Evolutionary conservation across 163 green algal species (phyloP).

Genomic region (Scenedesmus sp.): DNA sequence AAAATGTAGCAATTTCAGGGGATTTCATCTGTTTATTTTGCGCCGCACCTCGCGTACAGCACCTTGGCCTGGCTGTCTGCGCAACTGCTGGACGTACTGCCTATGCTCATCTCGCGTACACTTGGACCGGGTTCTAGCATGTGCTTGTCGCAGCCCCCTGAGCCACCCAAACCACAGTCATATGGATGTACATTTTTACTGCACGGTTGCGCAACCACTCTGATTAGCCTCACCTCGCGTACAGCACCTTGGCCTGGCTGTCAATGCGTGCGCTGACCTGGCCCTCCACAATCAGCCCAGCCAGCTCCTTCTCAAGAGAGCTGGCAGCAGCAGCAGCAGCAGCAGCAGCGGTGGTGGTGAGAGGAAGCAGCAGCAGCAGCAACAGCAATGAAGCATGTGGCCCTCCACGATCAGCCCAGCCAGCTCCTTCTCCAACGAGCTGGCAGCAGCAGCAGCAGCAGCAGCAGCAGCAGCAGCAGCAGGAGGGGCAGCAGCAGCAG

Average conservation of each 20-base stretch:
- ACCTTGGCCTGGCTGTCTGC: constrained; percentile 80
- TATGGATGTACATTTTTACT: too few species aligned
- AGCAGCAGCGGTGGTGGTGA: background rate
- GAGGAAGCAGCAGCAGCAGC: background rate
- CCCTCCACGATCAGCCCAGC: too few species aligned
- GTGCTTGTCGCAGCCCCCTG: too few species aligned
- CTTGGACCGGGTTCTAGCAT: too few species aligned
- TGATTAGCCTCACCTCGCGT: background rate
- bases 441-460: constrained; percentile 51
- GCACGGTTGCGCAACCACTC: too few species aligned
- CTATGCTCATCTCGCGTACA: too few species aligned
- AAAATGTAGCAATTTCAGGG: too few species aligned
- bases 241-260: constrained; percentile 79
- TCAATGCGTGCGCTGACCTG: constrained; percentile 87
- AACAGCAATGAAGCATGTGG: background rate
- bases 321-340: constrained; percentile 56
- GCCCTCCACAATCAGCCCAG: constrained; percentile 77
- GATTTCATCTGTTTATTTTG: too few species aligned
- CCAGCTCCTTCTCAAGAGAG: constrained; percentile 85
- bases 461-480: background rate
- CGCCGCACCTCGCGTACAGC: constrained; percentile 53
- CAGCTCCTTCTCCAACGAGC: constrained; percentile 80
- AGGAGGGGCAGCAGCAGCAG: background rate
- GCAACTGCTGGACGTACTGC: too few species aligned
- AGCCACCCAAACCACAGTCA: too few species aligned